Evolutionary conservation across 176 grass and related monocot species (phyloP).

Genomic region (Pontederia crassipes): DNA sequence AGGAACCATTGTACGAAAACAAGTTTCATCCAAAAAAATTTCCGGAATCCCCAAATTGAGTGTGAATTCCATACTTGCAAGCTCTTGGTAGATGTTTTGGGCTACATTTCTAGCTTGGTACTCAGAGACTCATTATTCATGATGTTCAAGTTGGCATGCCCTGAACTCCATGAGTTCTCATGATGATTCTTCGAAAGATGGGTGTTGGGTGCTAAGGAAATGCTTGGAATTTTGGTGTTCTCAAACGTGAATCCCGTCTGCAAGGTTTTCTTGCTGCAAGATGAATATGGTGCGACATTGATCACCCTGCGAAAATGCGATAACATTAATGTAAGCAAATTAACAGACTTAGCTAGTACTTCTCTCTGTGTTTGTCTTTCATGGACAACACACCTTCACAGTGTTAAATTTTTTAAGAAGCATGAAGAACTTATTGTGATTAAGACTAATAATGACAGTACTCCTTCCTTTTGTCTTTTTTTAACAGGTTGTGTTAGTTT

Average conservation of each 20-base stretch:
- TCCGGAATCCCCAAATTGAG: no score
- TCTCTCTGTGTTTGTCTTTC: background rate
- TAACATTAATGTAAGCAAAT: constrained; percentile 3
- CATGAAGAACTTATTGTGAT: no score
- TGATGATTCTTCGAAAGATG: constrained; percentile 39
- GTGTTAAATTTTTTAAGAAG: no score
- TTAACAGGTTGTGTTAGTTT: no score
- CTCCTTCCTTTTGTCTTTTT: no score
- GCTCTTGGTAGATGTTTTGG: no score
- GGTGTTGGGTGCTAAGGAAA: constrained; percentile 46
- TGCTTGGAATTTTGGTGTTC: constrained; percentile 30
- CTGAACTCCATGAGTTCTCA: constrained; percentile 35
- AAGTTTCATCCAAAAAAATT: no score
- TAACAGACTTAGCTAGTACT: background rate
- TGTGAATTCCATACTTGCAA: no score
- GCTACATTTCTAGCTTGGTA: constrained; percentile 58
- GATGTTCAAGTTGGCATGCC: constrained; percentile 44
- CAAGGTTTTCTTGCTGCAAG: constrained; percentile 34
- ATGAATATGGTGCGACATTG: constrained; percentile 32
- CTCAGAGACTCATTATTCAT: constrained; percentile 35
- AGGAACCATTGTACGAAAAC: no score
- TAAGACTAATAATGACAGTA: no score
- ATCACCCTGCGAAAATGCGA: constrained; percentile 43
- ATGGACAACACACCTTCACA: background rate
- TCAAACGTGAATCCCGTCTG: constrained; percentile 44